Evolutionary conservation across 148 eudicot species (phyloP).

Genomic region (Linanthus parryae): DNA sequence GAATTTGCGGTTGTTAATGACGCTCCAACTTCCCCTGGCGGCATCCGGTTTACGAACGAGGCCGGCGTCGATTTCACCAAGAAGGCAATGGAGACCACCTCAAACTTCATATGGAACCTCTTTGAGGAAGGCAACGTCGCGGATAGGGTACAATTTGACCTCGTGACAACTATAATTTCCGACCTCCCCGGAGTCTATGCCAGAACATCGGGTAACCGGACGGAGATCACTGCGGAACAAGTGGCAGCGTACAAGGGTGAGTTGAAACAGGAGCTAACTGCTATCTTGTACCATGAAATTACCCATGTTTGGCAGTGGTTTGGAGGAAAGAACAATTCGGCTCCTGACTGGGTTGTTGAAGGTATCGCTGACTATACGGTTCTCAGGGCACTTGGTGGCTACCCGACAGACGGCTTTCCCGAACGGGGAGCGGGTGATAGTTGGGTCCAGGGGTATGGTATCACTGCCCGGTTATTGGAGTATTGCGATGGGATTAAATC

Average conservation of each 20-base stretch:
- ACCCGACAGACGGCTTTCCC: not conserved
- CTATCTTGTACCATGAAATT: slow-evolving; percentile 3
- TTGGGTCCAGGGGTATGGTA: slow-evolving; percentile 16
- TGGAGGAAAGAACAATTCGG: slow-evolving; percentile 14
- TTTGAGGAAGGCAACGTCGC: not conserved
- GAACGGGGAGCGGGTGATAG: not conserved
- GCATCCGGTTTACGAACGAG: not conserved
- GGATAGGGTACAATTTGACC: not conserved
- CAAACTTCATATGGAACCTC: not conserved
- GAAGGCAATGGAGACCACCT: not conserved
- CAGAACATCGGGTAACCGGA: slow-evolving; percentile 21
- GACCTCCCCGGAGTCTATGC: not conserved
- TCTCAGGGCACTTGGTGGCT: not conserved
- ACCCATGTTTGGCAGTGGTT: slow-evolving; percentile 24
- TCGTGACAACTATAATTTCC: not conserved
- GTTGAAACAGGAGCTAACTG: slow-evolving; percentile 11
- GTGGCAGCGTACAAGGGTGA: slow-evolving; percentile 12
- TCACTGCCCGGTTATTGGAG: slow-evolving; percentile 11
- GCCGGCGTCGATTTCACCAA: not conserved
- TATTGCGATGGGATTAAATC: slow-evolving; percentile 10
- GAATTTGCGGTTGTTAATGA: not conserved
- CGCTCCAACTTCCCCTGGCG: not conserved
- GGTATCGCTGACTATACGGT: slow-evolving; percentile 16
- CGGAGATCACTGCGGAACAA: slow-evolving; percentile 21
- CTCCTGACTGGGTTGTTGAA: slow-evolving; percentile 18